Percentiles rank a stretch among this genome's conserved stretches.
Conservation (phyloP, 163 green algal genomes). For the Coccomyxa subellipsoidea region DNA sequence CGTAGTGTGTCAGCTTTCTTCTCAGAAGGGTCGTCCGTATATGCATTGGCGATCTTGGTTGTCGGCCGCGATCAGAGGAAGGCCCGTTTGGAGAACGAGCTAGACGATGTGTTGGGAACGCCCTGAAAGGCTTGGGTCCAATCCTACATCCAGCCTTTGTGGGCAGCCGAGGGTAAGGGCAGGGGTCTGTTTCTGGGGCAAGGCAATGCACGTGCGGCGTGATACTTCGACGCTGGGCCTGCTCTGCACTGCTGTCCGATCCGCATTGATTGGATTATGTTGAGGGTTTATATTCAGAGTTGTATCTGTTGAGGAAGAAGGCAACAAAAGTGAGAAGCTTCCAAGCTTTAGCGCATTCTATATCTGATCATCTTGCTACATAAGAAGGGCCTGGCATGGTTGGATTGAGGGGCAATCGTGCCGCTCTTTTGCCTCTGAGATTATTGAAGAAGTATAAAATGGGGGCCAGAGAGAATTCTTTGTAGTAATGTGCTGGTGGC, state of each 20-base stretch:
- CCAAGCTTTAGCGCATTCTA: background rate
- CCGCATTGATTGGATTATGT: too few relatives aligned
- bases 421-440: background rate
- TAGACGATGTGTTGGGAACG: too few relatives aligned
- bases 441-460: background rate
- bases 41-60: background rate
- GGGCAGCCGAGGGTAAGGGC: background rate
- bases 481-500: background rate
- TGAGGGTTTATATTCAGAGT: too few relatives aligned
- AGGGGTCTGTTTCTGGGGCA: background rate
- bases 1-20: background rate
- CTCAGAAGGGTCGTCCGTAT: background rate
- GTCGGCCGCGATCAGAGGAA: background rate
- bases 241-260: background rate
- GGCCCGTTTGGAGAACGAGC: background rate
- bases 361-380: background rate
- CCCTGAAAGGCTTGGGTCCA: too few relatives aligned
- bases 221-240: background rate
- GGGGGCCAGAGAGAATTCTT: too few relatives aligned
- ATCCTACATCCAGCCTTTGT: background rate
- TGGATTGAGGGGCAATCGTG: background rate
- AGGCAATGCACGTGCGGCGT: background rate
- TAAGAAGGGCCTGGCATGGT: background rate
- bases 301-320: too few relatives aligned
- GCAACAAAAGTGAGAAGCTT: background rate